A percentile compares a stretch with the other conserved stretches of the same genome.
These are phyloP conservation scores for Leccinum obscurum DNA, from an alignment of 768 basidiomycete species.

Conservation along the genomic window DNA sequence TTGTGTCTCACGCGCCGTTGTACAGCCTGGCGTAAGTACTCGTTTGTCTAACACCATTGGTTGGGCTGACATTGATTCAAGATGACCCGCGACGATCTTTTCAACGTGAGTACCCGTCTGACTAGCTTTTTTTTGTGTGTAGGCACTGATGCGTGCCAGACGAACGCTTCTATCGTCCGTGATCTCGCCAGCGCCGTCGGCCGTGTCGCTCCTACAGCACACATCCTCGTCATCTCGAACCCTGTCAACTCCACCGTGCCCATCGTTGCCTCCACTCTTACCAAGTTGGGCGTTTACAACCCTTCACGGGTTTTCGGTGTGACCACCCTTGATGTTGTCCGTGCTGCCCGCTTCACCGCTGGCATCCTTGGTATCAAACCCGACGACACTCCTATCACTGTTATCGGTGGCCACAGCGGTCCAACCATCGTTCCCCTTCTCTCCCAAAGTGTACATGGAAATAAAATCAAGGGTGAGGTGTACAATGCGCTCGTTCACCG, in stretches of 20 bases:
- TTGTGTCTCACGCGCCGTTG: constrained; percentile 30
- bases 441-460: constrained; percentile 74
- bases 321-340: constrained; percentile 97
- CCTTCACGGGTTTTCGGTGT: constrained; percentile 91
- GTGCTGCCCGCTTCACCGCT: constrained; percentile 87
- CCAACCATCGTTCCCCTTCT: constrained; percentile 97
- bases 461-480: constrained; percentile 69
- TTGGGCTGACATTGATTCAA: constrained; percentile 37
- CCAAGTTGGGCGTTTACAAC: constrained; percentile 92
- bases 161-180: constrained; percentile 96
- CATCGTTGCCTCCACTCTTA: constrained; percentile 89
- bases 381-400: constrained; percentile 69
- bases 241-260: constrained; percentile 98
- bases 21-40: constrained; percentile 77
- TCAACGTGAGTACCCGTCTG: constrained; percentile 66
- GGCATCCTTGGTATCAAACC: constrained; percentile 67
- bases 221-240: constrained; percentile 97
- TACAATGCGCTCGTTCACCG: constrained; percentile 83
- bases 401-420: constrained; percentile 95
- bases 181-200: constrained; percentile 90
- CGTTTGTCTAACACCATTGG: constrained; percentile 1
- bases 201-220: constrained; percentile 86
- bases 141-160: constrained; percentile 45
- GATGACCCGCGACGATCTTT: constrained; percentile 98
- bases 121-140: not conserved